A percentile compares a stretch with the other conserved stretches of the same genome.
Evolutionary conservation across 176 grass and related monocot species (phyloP).

Genomic region (Oryza nivara): DNA sequence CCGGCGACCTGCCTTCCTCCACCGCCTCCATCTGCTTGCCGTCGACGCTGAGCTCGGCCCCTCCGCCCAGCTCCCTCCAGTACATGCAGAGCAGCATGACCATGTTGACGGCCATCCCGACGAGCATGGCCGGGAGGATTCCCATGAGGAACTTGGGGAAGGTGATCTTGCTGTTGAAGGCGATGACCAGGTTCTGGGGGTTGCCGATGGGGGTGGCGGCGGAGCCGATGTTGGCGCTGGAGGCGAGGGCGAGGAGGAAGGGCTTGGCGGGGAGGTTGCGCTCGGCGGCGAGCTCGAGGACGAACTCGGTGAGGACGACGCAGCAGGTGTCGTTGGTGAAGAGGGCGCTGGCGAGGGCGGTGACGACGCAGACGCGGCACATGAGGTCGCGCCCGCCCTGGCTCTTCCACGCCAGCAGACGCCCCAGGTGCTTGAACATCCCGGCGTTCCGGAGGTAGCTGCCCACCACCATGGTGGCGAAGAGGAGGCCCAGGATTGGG

Average conservation of each 20-base stretch:
- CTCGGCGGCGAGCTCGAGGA: slow-evolving; percentile 83
- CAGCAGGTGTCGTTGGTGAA: slow-evolving; percentile 99
- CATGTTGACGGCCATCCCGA: slow-evolving; percentile 71
- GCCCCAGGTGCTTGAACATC: slow-evolving; percentile 86
- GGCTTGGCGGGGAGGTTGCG: slow-evolving; percentile 89
- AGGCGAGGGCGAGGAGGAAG: slow-evolving; percentile 80
- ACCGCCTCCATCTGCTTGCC: slow-evolving; percentile 41
- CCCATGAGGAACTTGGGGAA: slow-evolving; percentile 76
- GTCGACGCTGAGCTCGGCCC: not conserved
- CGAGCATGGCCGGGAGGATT: slow-evolving; percentile 81
- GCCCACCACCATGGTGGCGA: slow-evolving; percentile 92
- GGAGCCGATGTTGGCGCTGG: slow-evolving; percentile 95
- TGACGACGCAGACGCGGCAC: slow-evolving; percentile 85
- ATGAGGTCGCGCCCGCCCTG: slow-evolving; percentile 86
- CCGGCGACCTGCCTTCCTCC: slow-evolving; percentile 36
- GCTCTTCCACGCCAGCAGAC: slow-evolving; percentile 71
- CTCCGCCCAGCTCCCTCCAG: slow-evolving; percentile 63
- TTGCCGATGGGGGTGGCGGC: slow-evolving; percentile 91
- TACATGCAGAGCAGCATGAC: slow-evolving; percentile 76
- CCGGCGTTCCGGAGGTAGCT: slow-evolving; percentile 84
- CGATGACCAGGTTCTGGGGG: slow-evolving; percentile 95
- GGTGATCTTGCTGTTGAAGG: slow-evolving; percentile 77
- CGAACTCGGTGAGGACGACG: slow-evolving; percentile 96
- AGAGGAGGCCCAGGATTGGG: slow-evolving; percentile 91
- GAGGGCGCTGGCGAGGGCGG: slow-evolving; percentile 70